Evolutionary conservation across 208 protist species (phyloP), one percentile per base, ranked within the genome.

Genomic region (Crithidia sp.): DNA sequence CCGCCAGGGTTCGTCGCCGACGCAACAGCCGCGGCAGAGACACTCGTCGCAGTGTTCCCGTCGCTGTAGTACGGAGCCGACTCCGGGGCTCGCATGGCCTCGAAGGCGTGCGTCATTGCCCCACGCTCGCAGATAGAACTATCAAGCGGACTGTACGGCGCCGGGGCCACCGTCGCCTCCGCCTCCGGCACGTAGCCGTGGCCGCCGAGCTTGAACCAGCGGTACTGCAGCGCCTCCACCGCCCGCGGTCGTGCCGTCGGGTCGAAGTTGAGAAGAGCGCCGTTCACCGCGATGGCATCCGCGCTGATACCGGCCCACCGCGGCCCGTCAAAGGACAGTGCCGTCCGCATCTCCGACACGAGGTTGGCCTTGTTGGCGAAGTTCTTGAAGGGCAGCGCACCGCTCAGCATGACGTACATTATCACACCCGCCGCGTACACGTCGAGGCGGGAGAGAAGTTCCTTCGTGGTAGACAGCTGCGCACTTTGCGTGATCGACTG

Each of bases 341-440:
- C 83, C 2, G 74, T 74, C 50, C 92, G 81, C 92, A 96, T 96
- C 55, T 93, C 83, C 49, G 65, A 63, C 3, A 86, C 77, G 12
- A 96, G 76, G 5, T 82, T 77, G 10, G 78, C 72, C 71, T 91
- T 94, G 69, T 91, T 95, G 44, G 77, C 70, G 44, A 81, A 75
- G 71, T 88, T 73, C 44, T 77, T 82, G 69, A 95, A 96, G 13
- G 92, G 92, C 17, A 96, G 68, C 44, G 83, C 82, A 4, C 92
- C 88, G 56, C 80, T 80, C 7, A 96, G 76, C 90, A 96, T 94
- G 1, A 93, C 77, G 55, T 96, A 92, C 81, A 95, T 82, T n/a
- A 96, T 82, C 37, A 90, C 77, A 7, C 92, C 92, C 0, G 84
- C 84, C 0, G 87, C 84, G 68, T 95, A 96, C 52, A 95, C 72